A percentile compares a stretch with the other conserved stretches of the same genome.
phyloP scores from a whole-genome alignment of 352 stramenopile species.

The Globisporangium uncinulatum region DNA sequence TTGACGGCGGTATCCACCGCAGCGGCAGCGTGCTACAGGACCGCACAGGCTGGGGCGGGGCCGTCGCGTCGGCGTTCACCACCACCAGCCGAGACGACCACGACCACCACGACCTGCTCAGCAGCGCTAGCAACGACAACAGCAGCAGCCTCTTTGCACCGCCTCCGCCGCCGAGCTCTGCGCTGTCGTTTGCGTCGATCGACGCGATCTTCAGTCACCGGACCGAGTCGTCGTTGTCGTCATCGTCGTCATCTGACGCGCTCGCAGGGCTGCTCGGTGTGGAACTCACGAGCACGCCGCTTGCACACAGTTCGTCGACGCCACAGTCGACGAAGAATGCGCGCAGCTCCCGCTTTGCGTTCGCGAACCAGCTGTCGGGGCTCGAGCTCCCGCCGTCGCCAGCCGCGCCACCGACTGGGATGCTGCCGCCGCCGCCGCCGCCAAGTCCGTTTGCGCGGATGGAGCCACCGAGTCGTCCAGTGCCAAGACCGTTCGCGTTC shows the following conservation, averaged over 20 bases:
- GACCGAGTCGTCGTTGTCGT: conserved; percentile 31
- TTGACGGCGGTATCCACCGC: conserved; percentile 56
- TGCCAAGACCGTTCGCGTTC: conserved; percentile 16
- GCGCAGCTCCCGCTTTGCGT: conserved; percentile 73
- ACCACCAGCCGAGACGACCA: conserved; percentile 9
- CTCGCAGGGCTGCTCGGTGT: conserved; percentile 62
- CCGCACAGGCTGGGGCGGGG: conserved; percentile 20
- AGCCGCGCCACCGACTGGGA: conserved; percentile 1
- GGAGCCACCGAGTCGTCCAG: conserved; percentile 9
- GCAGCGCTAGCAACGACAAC: not conserved
- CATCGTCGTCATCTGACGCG: conserved; percentile 32
- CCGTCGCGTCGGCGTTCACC: conserved; percentile 1
- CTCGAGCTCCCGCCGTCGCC: conserved; percentile 10
- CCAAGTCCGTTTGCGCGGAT: conserved; percentile 16
- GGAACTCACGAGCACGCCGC: conserved; percentile 37
- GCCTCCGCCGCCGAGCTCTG: conserved; percentile 18
- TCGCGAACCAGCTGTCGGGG: conserved; percentile 50
- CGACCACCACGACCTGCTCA: conserved; percentile 5
- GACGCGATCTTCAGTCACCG: conserved; percentile 79
- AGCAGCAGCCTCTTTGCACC: conserved; percentile 5
- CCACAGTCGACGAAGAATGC: conserved; percentile 30
- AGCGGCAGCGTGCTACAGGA: conserved; percentile 19
- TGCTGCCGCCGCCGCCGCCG: conserved; percentile 2
- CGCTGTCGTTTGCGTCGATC: conserved; percentile 74
- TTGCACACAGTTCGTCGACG: conserved; percentile 24